Base-by-base conservation (phyloP, 2,329 filamentous ascomycete genomes). In the Aspergillus cejpii region DNA sequence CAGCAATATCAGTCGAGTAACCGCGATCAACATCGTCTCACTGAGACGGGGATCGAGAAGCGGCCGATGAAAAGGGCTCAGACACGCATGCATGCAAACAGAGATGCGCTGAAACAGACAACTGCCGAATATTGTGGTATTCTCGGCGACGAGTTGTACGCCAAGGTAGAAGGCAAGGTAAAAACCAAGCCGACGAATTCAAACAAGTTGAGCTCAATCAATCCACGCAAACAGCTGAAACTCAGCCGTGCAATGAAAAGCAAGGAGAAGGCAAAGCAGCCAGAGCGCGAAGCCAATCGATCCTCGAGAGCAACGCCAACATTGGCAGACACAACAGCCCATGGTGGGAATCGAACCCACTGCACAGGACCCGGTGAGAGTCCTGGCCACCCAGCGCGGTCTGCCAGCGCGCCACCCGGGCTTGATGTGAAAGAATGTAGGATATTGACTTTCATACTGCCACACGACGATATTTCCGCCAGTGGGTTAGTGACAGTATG, bases 391-490 rank as follows among this genome's bases (percentile, higher is more conserved):
- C 31, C 31, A 34, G 31, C 31, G 17, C 31, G 31, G 14, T 34
- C 55, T 5, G 41, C 44, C 6, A 44, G 50, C 45, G 40, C 53
- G 41, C 44, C 31, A 34, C 31, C 31, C 31, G 31, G 31, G 31
- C 14, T 34, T 51, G 28, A 33, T 34, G 11, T 34, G 31, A 34
- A 14, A 17, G 17, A 38, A 47, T 51, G 47, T 49, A 45, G 47
- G 41, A 51, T 24, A 44, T 15, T 44, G 41, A 47, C 34, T 47
- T 34, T 47, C 47, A 49, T 40, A 41, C 29, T 41, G 29, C 42
- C 43, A 43, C 37, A 44, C 26, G 20, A 37, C 44, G 28, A 7
- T 28, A 33, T 40, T n/a, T 7, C 11, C 8, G 24, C 26, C 27
- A 11, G 31, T 44, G 14, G 26, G 26, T 26, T 23, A 33, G 39